Evolutionary conservation across 139 green algal genomes (phyloP), one percentile per base, ranked within the genome.

Genomic region (Chara braunii): DNA sequence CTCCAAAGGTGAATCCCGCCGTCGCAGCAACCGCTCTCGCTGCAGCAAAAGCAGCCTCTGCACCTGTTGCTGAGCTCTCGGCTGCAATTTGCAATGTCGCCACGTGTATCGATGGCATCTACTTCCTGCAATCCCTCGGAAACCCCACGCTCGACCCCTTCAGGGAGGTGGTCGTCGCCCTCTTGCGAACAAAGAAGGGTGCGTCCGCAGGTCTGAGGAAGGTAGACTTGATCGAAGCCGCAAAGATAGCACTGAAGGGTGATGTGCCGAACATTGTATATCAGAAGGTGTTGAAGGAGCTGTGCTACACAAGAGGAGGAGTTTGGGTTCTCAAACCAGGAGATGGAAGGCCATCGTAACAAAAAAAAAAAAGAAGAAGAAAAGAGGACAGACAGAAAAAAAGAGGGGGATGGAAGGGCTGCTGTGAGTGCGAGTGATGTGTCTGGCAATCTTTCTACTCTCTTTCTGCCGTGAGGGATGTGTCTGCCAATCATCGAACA

Each of bases 221-320:
- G 34, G 37, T n/a, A 32, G 65, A 74, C 43, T 40, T 74, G 14
- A 61, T 74, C 26, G 65, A 74, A 57, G 65, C 65, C 9, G 26
- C 58, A 11, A 72, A 72, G 30, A 60, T 74, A 18, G 65, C 65
- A 4, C 35, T 74, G 0, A 74, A 74, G 18, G 30, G n/a, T 2
- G 57, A 74, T 9, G 58, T 74, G 3, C 58, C 65, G 18, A 32
- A 18, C 22, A 32, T 57, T 4, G 48, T 51, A 1, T 74, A 74
- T 42, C 37, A 68, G 26, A 72, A 43, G 64, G 64, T 73, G 23
- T 2, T 73, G 8, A 73, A 73, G 31, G 64, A 73, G 64, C 29
- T 73, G 36, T 73, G 64, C 42, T 29, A 29, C 29, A 40, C 64
- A 23, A 23, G 31, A 26, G 64, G 64, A 14, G 64, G 59, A 2